phyloP scores from a whole-genome alignment of 306 rosid genomes.

The Parietaria judaica region DNA sequence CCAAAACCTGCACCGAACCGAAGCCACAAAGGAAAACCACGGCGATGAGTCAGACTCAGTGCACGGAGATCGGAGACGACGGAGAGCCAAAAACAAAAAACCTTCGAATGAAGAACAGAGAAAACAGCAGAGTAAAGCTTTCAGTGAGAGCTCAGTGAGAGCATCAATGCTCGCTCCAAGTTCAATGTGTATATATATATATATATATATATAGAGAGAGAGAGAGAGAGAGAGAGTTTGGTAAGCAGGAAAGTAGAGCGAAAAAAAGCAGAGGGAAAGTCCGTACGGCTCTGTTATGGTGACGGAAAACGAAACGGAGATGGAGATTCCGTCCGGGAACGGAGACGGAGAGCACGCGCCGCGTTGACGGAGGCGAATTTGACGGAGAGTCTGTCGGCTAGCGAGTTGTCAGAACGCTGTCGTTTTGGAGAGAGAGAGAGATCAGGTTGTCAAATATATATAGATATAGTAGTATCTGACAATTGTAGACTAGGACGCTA shows the following conservation, averaged over 20 bases:
- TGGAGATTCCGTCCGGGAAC: too few relatives aligned
- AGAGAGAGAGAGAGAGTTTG: slow-evolving; percentile 23
- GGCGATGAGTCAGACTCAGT: background rate
- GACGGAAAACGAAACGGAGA: too few relatives aligned
- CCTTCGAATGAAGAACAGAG: too few relatives aligned
- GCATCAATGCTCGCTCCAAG: background rate
- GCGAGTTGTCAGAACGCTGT: slow-evolving; percentile 10
- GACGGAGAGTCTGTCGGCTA: slow-evolving; percentile 5
- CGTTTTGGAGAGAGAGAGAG: slow-evolving; percentile 28
- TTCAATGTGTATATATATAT: too few relatives aligned
- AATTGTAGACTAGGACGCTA: too few relatives aligned
- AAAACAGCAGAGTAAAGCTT: background rate
- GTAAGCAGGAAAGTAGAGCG: slow-evolving; percentile 36
- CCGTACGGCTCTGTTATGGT: too few relatives aligned
- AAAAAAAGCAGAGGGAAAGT: slow-evolving; percentile 1
- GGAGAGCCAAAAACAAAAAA: background rate
- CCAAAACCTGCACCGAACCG: slow-evolving; percentile 22
- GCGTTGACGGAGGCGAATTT: slow-evolving; percentile 7
- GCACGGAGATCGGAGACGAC: slow-evolving; percentile 5
- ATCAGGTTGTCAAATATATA: slow-evolving; percentile 2
- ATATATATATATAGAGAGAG: background rate
- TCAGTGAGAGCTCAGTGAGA: background rate
- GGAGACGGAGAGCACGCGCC: background rate
- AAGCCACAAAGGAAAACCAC: background rate
- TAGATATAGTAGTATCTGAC: background rate